phyloP scores from a whole-genome alignment of 2,329 filamentous ascomycete species.

The Penicillium sp. region DNA sequence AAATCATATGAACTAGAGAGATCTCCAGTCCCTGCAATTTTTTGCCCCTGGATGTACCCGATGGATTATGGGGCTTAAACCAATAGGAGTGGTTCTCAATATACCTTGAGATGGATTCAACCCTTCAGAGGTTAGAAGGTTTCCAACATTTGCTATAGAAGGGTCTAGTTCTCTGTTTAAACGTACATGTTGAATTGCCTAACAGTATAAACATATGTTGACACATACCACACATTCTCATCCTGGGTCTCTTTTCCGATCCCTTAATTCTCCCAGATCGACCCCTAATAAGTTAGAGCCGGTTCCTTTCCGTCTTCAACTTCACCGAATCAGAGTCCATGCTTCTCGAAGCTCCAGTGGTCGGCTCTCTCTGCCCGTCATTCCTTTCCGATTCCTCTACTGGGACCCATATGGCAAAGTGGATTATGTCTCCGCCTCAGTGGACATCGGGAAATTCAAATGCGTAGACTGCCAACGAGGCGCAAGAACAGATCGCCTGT shows the following conservation, averaged over 20 bases:
- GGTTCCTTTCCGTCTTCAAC: slow-evolving; percentile 1
- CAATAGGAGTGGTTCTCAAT: background rate
- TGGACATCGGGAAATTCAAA: slow-evolving; percentile 2
- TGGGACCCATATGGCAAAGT: background rate
- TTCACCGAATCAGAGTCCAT: slow-evolving; percentile 6
- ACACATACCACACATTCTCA: background rate
- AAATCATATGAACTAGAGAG: background rate
- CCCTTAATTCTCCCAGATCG: slow-evolving; percentile 2
- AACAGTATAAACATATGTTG: background rate
- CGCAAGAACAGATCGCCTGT: background rate
- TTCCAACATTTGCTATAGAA: background rate
- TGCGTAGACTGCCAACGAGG: background rate
- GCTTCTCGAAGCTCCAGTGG: background rate
- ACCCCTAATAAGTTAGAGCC: slow-evolving; percentile 1
- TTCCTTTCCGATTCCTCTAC: background rate
- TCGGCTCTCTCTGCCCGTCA: slow-evolving; percentile 14
- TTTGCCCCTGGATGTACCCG: background rate
- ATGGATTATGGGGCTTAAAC: background rate
- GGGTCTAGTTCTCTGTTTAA: background rate
- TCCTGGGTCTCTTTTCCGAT: background rate
- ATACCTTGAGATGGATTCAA: no score
- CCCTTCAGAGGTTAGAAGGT: no score
- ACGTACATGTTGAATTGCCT: background rate
- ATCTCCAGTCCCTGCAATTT: background rate
- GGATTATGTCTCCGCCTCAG: slow-evolving; percentile 10